phyloP scores from a whole-genome alignment of 176 grass and related monocot species.

The Urochloa ruziziensis region DNA sequence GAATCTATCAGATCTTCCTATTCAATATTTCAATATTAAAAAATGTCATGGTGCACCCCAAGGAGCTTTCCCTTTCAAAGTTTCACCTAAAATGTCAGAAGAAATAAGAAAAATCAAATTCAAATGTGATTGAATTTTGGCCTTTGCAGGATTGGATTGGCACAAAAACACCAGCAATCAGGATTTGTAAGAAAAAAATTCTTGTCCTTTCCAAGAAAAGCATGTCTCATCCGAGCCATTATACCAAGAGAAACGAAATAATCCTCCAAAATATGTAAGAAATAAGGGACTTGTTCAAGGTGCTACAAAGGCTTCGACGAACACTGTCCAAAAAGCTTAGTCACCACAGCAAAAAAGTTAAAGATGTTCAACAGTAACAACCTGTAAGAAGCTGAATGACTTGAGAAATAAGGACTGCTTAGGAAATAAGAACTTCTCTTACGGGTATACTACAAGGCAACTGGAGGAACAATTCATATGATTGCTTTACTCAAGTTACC shows the following conservation, averaged over 20 bases:
- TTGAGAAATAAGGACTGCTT: no score
- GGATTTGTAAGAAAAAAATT: conserved; percentile 81
- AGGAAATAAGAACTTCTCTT: no score
- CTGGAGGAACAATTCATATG: no score
- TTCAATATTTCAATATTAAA: conserved; percentile 58
- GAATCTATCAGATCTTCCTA: conserved; percentile 77
- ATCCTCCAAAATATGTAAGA: conserved; percentile 70
- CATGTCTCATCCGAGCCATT: conserved; percentile 63
- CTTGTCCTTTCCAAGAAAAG: no score
- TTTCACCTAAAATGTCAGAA: background rate
- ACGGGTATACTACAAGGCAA: no score
- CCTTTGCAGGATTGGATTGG: conserved; percentile 66
- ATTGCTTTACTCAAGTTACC: no score
- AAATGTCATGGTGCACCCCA: conserved; percentile 33
- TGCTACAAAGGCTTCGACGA: no score
- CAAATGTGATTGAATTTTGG: conserved; percentile 11
- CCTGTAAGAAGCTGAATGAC: no score
- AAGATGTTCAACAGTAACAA: no score
- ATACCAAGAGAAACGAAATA: conserved; percentile 46
- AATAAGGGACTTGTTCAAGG: no score
- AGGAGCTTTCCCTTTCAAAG: conserved; percentile 28
- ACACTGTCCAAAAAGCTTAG: no score
- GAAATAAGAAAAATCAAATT: rapidly evolving
- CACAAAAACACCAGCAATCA: conserved; percentile 55
- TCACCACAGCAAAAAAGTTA: no score